Percentiles rank a stretch among this genome's conserved stretches.
Evolutionary conservation across 805 yeast genomes (phyloP).

Genomic region (Teunomyces kruisii): DNA sequence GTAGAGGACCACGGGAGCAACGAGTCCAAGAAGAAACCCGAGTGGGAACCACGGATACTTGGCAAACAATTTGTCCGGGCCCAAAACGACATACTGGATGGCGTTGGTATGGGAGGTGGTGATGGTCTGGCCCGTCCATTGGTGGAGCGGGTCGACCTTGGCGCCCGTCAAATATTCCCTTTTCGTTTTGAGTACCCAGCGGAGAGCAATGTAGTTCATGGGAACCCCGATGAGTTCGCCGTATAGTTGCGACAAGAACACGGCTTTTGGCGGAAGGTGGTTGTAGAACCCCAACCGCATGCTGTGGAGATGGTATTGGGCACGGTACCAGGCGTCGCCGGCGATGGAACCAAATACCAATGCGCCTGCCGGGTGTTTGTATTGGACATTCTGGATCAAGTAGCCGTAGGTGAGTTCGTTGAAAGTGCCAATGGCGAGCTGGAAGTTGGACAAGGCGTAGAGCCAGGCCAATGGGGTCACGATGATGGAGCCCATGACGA

Average conservation of each 20-base stretch:
- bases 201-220: slow-evolving; percentile 47
- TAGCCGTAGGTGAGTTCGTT: slow-evolving; percentile 50
- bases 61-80: slow-evolving; percentile 45
- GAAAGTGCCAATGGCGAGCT: slow-evolving; percentile 51
- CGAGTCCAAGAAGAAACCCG: slow-evolving; percentile 43
- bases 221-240: slow-evolving; percentile 57
- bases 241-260: slow-evolving; percentile 51
- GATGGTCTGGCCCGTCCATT: slow-evolving; percentile 52
- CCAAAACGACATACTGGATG: slow-evolving; percentile 50
- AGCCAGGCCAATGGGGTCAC: slow-evolving; percentile 51
- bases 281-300: slow-evolving; percentile 55
- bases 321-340: slow-evolving; percentile 48
- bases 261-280: slow-evolving; percentile 50
- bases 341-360: slow-evolving; percentile 51
- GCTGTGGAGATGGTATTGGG: slow-evolving; percentile 37
- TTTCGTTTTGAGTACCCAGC: slow-evolving; percentile 46
- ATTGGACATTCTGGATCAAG: slow-evolving; percentile 34
- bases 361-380: slow-evolving; percentile 49
- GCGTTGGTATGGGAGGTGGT: slow-evolving; percentile 47
- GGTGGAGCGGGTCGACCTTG: slow-evolving; percentile 45
- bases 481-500: slow-evolving; percentile 43
- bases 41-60: slow-evolving; percentile 43
- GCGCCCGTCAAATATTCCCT: slow-evolving; percentile 35
- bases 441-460: slow-evolving; percentile 52
- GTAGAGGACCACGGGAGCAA: slow-evolving; percentile 37